Percentiles rank a stretch among this genome's conserved stretches.
These are phyloP conservation scores for Parvularia atlantis DNA, from an alignment of 78 protist species.

Conservation along the genomic window DNA sequence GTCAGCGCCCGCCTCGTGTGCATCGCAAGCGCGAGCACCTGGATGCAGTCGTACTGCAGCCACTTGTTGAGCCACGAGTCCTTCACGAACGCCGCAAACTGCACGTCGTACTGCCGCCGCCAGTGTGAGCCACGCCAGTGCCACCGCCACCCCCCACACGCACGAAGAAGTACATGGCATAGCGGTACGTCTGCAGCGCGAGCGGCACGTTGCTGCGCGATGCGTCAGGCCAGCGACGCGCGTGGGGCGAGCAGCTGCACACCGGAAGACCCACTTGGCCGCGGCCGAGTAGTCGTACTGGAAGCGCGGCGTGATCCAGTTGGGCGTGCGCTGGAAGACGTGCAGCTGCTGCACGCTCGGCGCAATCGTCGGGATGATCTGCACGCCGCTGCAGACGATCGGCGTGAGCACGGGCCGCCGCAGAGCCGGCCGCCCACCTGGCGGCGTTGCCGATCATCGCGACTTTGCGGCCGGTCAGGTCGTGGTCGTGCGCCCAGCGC, in stretches of 20 bases:
- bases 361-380: constrained; percentile 2
- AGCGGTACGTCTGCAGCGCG: neutral
- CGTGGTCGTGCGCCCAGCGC: neutral
- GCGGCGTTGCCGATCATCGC: constrained; percentile 23
- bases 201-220: too few species aligned
- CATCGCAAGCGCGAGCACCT: too few species aligned
- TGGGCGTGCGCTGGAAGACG: constrained; percentile 16
- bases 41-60: too few species aligned
- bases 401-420: neutral
- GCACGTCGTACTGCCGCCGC: constrained; percentile 4
- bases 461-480: constrained; percentile 9
- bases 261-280: neutral
- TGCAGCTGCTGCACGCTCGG: neutral
- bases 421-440: neutral
- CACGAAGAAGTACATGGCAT: constrained; percentile 3
- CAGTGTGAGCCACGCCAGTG: too few species aligned
- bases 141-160: neutral
- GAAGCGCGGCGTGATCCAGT: neutral
- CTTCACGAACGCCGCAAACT: neutral
- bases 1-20: too few species aligned
- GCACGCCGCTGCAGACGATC: constrained; percentile 5
- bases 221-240: too few species aligned
- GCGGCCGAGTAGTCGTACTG: neutral
- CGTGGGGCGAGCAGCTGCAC: too few species aligned
- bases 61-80: too few species aligned